These are phyloP conservation scores for Malassezia dermatis DNA, from an alignment of 1,284 basidiomycete species.

Conservation along the genomic window DNA sequence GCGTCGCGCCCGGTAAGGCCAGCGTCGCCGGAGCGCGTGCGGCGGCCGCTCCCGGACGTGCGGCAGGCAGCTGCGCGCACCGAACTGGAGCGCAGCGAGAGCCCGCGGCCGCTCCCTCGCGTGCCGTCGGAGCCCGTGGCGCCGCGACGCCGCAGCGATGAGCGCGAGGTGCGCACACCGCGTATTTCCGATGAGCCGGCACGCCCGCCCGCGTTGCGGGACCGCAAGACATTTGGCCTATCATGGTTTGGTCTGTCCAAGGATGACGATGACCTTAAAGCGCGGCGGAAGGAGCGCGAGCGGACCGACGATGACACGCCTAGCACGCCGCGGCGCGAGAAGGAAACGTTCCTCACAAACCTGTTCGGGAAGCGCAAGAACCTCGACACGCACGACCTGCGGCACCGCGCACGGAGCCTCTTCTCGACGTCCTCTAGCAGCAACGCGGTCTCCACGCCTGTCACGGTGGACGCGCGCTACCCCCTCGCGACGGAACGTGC, in stretches of 20 bases:
- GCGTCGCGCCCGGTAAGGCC: not conserved
- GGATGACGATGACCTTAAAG: constrained; percentile 34
- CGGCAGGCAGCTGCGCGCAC: not conserved
- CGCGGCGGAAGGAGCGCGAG: constrained; percentile 16
- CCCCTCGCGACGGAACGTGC: constrained; percentile 97
- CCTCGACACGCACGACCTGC: not conserved
- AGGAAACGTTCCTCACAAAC: constrained; percentile 36
- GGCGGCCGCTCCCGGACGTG: not conserved
- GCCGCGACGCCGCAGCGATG: not conserved
- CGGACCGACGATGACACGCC: constrained; percentile 26
- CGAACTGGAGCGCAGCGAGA: not conserved
- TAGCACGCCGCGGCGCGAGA: constrained; percentile 6
- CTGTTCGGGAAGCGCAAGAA: constrained; percentile 16
- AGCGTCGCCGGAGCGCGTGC: not conserved
- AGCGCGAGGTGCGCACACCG: not conserved
- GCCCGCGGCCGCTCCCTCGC: constrained; percentile 2
- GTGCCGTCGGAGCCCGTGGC: constrained; percentile 1
- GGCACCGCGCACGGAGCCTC: constrained; percentile 7
- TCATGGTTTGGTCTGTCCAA: constrained; percentile 44
- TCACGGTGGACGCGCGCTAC: constrained; percentile 61
- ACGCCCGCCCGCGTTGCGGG: constrained; percentile 9
- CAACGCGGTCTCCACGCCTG: constrained; percentile 11
- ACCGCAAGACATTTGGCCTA: constrained; percentile 40
- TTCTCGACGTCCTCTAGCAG: constrained; percentile 16
- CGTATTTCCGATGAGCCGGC: constrained; percentile 7